A percentile compares a stretch with the other conserved stretches of the same genome.
Conservation (phyloP, 2,329 filamentous ascomycete species). For the Diaporthe velutina region DNA sequence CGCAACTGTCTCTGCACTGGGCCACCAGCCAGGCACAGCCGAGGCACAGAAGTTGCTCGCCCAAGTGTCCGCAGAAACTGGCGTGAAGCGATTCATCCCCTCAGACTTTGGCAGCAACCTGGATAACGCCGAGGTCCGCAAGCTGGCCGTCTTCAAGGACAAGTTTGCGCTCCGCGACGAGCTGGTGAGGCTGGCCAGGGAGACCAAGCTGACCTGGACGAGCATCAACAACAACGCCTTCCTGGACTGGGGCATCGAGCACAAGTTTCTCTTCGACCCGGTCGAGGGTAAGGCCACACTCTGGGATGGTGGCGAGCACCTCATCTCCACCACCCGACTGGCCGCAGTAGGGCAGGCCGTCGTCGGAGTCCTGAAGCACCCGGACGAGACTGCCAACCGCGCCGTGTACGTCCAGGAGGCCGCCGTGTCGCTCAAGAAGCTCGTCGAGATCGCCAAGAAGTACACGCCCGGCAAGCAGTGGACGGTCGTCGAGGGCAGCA, state of each 20-base stretch:
- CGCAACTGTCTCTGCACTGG: conserved; percentile 66
- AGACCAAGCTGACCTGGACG: conserved; percentile 65
- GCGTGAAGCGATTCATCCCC: conserved; percentile 71
- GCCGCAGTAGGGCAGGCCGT: conserved; percentile 60
- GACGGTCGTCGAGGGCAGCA: conserved; percentile 22
- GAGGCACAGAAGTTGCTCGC: conserved; percentile 64
- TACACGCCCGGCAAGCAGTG: conserved; percentile 28
- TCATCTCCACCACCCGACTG: conserved; percentile 63
- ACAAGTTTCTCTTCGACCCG: conserved; percentile 59
- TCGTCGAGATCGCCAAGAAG: conserved; percentile 30
- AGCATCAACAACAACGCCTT: conserved; percentile 66
- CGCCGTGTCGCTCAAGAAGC: conserved; percentile 30
- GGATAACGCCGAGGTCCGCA: conserved; percentile 51
- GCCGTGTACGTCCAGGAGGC: conserved; percentile 58
- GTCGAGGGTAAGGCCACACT: conserved; percentile 56
- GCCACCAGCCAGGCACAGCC: conserved; percentile 39
- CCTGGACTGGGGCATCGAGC: conserved; percentile 67
- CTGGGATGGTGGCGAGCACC: conserved; percentile 62
- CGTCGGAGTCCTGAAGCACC: conserved; percentile 61
- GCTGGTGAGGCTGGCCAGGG: conserved; percentile 55
- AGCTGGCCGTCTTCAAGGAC: conserved; percentile 63
- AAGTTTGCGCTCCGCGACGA: conserved; percentile 61
- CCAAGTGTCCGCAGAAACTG: conserved; percentile 68
- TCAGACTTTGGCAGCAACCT: conserved; percentile 65
- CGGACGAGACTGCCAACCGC: conserved; percentile 66